These are phyloP conservation scores for Globisporangium cylindrosporum DNA, from an alignment of 352 stramenopile genomes.

Conservation along the genomic window DNA sequence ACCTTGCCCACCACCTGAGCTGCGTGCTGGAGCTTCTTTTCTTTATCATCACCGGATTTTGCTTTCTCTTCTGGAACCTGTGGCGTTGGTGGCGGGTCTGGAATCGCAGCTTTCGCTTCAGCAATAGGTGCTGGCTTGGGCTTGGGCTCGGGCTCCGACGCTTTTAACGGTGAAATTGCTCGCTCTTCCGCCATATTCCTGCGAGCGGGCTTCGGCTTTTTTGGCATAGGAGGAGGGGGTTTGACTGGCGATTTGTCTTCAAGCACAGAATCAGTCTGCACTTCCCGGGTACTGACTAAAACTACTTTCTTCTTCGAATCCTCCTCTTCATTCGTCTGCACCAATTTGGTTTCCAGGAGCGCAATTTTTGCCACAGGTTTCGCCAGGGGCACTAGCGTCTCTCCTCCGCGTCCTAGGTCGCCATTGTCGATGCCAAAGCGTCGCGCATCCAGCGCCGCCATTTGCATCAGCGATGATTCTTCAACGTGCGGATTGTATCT, in stretches of 20 bases:
- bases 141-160: background rate
- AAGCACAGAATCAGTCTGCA: constrained; percentile 28
- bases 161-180: background rate
- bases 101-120: background rate
- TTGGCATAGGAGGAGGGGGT: background rate
- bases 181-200: background rate
- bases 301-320: background rate
- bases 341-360: constrained; percentile 41
- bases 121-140: constrained; percentile 1
- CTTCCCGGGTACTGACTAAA: constrained; percentile 15
- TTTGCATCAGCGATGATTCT: constrained; percentile 33
- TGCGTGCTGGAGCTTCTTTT: constrained; percentile 31
- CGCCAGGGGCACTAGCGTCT: too few relatives aligned
- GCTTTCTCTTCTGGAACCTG: background rate
- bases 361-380: constrained; percentile 2
- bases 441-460: constrained; percentile 58
- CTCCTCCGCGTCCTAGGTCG: constrained; percentile 12
- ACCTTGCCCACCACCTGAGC: constrained; percentile 51
- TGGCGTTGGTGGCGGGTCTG: background rate
- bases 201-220: constrained; percentile 1
- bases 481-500: constrained; percentile 4
- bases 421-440: constrained; percentile 63
- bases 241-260: background rate
- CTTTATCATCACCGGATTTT: constrained; percentile 2
- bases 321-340: constrained; percentile 58